A percentile compares a stretch with the other conserved stretches of the same genome.
Evolutionary conservation across 257 asterid species (phyloP).

Genomic region (Solanum neorickii): DNA sequence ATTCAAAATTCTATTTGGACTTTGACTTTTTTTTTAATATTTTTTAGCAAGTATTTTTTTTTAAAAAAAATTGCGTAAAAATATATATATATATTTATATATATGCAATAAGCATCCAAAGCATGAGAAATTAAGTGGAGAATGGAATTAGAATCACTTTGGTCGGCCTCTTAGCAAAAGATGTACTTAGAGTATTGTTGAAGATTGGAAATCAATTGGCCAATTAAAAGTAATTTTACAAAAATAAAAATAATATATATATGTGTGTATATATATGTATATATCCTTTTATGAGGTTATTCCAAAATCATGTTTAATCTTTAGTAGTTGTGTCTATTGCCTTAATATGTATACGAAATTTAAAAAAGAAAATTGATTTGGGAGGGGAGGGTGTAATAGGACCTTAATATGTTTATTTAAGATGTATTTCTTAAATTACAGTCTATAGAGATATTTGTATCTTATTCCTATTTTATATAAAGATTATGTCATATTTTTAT

Average conservation of each 20-base stretch:
- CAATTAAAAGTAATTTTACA: background rate
- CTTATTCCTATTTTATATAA: too few relatives aligned
- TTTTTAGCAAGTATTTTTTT: background rate
- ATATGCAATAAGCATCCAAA: constrained; percentile 5
- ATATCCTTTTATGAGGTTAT: background rate
- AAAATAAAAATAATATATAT: background rate
- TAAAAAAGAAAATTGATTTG: too few relatives aligned
- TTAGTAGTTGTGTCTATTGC: background rate
- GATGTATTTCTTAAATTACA: too few relatives aligned
- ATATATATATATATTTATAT: background rate
- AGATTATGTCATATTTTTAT: too few relatives aligned
- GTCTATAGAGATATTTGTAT: too few relatives aligned
- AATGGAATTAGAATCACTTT: constrained; percentile 28
- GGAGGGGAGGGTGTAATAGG: too few relatives aligned
- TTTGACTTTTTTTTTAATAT: background rate
- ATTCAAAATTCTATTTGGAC: background rate
- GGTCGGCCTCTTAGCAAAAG: constrained; percentile 29
- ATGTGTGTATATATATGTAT: background rate
- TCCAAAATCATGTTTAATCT: background rate
- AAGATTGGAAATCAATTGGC: constrained; percentile 18
- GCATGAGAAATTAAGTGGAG: constrained; percentile 12
- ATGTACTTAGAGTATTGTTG: constrained; percentile 17
- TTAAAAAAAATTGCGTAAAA: background rate
- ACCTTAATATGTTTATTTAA: too few relatives aligned
- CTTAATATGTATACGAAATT: too few relatives aligned